phyloP scores from a whole-genome alignment of 345 rosid genomes.

The Aquilaria malaccensis region DNA sequence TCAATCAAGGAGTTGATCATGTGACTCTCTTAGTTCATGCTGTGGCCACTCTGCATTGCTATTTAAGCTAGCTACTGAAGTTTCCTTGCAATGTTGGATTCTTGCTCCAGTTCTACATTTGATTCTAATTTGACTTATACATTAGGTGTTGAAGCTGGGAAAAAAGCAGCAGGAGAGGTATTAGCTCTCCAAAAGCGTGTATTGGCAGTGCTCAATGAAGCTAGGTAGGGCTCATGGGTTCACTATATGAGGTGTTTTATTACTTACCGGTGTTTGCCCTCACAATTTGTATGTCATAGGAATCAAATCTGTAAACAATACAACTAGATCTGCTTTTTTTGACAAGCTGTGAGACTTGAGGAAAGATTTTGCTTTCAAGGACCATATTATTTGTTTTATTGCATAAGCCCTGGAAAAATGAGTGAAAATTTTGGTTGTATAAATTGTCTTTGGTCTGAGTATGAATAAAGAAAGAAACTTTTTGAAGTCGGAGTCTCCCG shows the following conservation, averaged over 20 bases:
- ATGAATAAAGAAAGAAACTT: no score
- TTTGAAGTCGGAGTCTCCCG: no score
- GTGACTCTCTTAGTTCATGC: no score
- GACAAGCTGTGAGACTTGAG: not conserved
- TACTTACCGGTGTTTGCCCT: not conserved
- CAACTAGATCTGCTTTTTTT: not conserved
- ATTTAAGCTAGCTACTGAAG: not conserved
- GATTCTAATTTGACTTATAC: conserved; percentile 10
- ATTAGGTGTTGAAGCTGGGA: conserved; percentile 97
- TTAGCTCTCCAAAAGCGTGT: conserved; percentile 94
- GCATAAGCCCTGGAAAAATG: no score
- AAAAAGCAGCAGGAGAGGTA: conserved; percentile 96
- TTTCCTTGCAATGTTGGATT: not conserved
- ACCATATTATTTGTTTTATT: no score
- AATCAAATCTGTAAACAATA: no score
- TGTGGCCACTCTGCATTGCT: not conserved
- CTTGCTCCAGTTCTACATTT: not conserved
- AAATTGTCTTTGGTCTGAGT: no score
- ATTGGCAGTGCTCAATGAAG: conserved; percentile 84
- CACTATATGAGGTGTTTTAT: no score
- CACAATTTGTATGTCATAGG: not conserved
- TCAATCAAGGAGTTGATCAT: not conserved
- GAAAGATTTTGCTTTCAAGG: not conserved
- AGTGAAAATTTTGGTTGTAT: no score
- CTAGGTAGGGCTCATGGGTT: conserved; percentile 46